Conservation (phyloP, 2,329 filamentous ascomycete species). For the Calonectria fujianensis region DNA sequence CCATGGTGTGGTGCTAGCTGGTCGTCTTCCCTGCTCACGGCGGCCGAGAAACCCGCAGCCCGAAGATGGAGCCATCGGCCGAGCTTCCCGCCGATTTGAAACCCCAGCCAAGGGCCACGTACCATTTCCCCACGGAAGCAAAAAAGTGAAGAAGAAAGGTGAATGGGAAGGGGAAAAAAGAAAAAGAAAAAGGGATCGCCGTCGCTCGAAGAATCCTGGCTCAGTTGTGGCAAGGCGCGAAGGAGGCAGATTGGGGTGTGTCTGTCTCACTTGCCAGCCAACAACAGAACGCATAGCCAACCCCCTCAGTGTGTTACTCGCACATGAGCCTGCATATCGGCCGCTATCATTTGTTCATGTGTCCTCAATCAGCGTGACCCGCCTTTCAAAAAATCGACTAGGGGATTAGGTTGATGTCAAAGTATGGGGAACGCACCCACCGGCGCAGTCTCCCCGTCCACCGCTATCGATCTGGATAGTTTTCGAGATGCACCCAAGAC, state of each 20-base stretch:
- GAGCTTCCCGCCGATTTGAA: constrained; percentile 16
- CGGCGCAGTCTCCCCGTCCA: not conserved
- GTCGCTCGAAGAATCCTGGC: not conserved
- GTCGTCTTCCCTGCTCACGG: not conserved
- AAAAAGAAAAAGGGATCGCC: not conserved
- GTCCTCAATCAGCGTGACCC: not conserved
- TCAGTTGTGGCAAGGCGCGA: not conserved
- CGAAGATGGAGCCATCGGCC: constrained; percentile 15
- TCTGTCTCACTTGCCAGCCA: not conserved
- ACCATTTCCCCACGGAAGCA: constrained; percentile 1
- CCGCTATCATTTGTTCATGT: not conserved
- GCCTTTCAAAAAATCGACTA: not conserved
- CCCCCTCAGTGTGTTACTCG: not conserved
- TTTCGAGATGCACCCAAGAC: constrained; percentile 1
- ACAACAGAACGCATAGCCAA: not conserved
- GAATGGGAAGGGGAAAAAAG: not conserved
- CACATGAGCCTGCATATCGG: not conserved
- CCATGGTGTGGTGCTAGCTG: constrained; percentile 1
- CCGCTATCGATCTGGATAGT: constrained; percentile 11
- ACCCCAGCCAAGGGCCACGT: constrained; percentile 3
- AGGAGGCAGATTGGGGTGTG: not conserved
- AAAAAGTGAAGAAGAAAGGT: not conserved
- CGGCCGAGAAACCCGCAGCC: constrained; percentile 28
- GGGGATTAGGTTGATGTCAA: constrained; percentile 8
- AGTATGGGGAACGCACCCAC: not conserved